Base-by-base conservation (phyloP, 345 rosid genomes). In the Citrus maxima region DNA sequence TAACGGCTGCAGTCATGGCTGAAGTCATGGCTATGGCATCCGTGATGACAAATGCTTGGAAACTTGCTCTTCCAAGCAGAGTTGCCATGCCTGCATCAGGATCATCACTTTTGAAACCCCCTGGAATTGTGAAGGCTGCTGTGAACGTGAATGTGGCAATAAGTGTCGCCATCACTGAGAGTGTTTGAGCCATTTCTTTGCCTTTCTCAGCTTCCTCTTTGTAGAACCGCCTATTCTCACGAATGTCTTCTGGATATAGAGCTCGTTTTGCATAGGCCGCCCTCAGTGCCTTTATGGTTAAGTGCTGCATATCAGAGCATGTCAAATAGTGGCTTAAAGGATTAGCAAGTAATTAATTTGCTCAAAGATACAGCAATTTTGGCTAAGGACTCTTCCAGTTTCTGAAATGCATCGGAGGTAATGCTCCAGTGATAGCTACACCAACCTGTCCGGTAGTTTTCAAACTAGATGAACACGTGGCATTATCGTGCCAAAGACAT, bases 131-230 rank as follows among this genome's bases (percentile, higher is more conserved):
- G 63, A 78, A 82, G 18, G 71, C 81, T 18, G 79, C 76, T 4
- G 84, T 67, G 32, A 73, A 78, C 10, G 81, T 82, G 69, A 82
- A 72, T 4, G 84, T 82, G 35, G 79, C 81, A 7, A 78, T 73
- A 2, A 82, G 61, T n/a, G 84, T 74, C 14, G 76, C 55, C 58
- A 82, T 71, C 28, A 74, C 2, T 2, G 54, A 40, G 9, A 82
- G 72, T 14, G 67, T 82, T 22, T 64, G 19, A 34, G 80, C 78
- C 80, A 79, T 75, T 21, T 35, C 38, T 35, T 28, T 16, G 64
- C 24, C 32, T 35, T 72, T 75, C 1, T 7, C n/a, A 32, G 6
- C 64, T 21, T 40, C 34, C 0, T 25, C 10, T 6, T 7, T 7
- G 56, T 2, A 16, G 2, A 68, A 40, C 32, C 2, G 0, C 21